Base-by-base conservation (phyloP, 768 basidiomycete species). In the Mycena pura region DNA sequence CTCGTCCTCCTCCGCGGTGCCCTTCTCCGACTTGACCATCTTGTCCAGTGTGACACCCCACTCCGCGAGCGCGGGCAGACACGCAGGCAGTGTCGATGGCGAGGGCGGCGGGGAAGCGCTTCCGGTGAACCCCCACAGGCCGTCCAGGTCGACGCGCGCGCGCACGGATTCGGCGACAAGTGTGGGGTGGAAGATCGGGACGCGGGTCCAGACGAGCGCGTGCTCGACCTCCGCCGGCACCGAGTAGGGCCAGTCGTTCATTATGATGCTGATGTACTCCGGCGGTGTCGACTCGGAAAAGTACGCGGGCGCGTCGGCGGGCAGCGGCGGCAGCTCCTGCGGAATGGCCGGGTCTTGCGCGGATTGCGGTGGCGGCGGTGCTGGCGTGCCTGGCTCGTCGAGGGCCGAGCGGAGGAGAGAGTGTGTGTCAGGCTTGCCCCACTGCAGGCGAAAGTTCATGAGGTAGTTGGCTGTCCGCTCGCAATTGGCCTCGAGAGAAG, bases 181-280 rank as follows among this genome's bases (percentile, higher is more conserved):
- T 24, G 81, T 76, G 3, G 83, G 75, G 54, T 92, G 90, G 53
- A 88, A 84, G 56, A 94, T 81, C 3, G 91, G 90, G 3, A 92
- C 70, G 15, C 85, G 82, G 7, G 89, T 88, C 93, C 93, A 95
- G 54, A 94, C 81, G 21, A 94, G 74, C 22, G 82, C 82, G 71
- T 93, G 91, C 63, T 91, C 90, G 27, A 93, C 78, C 57, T 89
- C 86, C 3, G 82, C 68, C 3, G 92, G 92, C 11, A 93, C 92
- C 7, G 91, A 93, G 73, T 95, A 95, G 0, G 93, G 93, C 93
- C 93, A 95, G 70, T 93, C 92, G 68, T 94, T 93, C 67, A 79
- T 86, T 44, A 89, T 89, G 62, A 93, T 86, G 68, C 86, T 89
- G 64, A 92, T 76, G 51, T 85, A 76, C 32, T 85, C 76, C 13